A percentile compares a stretch with the other conserved stretches of the same genome.
Evolutionary conservation across 1,284 basidiomycete genomes (phyloP).

Genomic region (Ustilago vetiveriae): DNA sequence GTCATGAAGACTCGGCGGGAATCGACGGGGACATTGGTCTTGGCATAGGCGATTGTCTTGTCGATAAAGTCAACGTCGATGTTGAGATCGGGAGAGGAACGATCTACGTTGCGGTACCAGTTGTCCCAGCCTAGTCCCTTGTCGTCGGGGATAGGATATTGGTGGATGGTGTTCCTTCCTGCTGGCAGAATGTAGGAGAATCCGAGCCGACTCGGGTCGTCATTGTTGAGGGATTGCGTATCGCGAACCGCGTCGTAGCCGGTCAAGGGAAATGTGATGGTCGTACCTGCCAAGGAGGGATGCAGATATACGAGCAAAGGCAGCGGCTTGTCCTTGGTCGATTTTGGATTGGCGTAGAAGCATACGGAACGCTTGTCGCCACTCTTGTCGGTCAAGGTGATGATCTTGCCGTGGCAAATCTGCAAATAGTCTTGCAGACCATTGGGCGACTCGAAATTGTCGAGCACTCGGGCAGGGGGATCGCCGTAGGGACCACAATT

Average conservation of each 20-base stretch:
- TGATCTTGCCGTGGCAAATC: constrained; percentile 22
- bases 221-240: constrained; percentile 23
- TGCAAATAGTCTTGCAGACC: constrained; percentile 21
- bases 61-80: constrained; percentile 31
- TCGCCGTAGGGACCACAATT: constrained; percentile 22
- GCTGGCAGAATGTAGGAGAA: constrained; percentile 31
- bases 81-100: constrained; percentile 25
- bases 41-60: constrained; percentile 25
- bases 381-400: constrained; percentile 16
- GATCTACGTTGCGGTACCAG: constrained; percentile 39
- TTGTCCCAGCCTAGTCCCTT: constrained; percentile 32
- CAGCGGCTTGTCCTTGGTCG: constrained; percentile 22
- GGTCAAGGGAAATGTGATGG: constrained; percentile 15
- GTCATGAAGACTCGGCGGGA: constrained; percentile 21
- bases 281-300: constrained; percentile 12
- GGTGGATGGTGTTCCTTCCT: constrained; percentile 26
- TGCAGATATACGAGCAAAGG: constrained; percentile 27
- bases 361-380: constrained; percentile 17
- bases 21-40: constrained; percentile 14
- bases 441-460: constrained; percentile 20
- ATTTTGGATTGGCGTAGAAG: constrained; percentile 32
- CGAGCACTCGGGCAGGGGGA: constrained; percentile 10
- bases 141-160: constrained; percentile 28
- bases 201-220: constrained; percentile 15
- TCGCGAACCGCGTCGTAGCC: constrained; percentile 18